Evolutionary conservation across 1,284 basidiomycete species (phyloP).

Genomic region (Ustilago bromivora): DNA sequence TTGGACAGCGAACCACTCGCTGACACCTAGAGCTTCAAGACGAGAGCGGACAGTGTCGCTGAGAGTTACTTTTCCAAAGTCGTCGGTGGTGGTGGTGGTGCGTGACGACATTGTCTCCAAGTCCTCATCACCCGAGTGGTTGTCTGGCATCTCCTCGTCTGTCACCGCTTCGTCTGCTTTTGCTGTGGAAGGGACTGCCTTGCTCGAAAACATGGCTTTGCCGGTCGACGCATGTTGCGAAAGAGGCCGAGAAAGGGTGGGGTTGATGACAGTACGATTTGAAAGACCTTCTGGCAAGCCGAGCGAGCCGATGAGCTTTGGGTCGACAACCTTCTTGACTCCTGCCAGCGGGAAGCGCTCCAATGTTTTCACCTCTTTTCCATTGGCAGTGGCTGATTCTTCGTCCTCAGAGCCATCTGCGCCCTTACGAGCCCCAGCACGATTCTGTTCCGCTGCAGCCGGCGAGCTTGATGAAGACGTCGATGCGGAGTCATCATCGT

Average conservation of each 20-base stretch:
- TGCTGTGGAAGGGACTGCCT: background rate
- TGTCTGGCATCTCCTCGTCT: constrained; percentile 24
- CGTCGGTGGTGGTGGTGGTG: constrained; percentile 21
- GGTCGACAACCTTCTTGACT: constrained; percentile 44
- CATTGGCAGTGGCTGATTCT: background rate
- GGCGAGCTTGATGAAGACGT: constrained; percentile 7
- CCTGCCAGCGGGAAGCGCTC: constrained; percentile 42
- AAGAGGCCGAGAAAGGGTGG: constrained; percentile 43
- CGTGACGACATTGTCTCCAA: constrained; percentile 15
- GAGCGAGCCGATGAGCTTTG: constrained; percentile 53
- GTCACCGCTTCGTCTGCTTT: constrained; percentile 5
- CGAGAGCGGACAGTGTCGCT: constrained; percentile 49
- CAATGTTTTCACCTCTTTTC: constrained; percentile 28
- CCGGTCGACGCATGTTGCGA: constrained; percentile 12
- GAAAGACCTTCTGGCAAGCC: constrained; percentile 60
- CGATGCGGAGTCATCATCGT: constrained; percentile 14
- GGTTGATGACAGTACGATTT: constrained; percentile 53
- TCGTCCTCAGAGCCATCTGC: background rate
- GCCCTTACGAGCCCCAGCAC: background rate
- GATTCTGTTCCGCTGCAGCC: background rate
- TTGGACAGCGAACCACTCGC: constrained; percentile 76
- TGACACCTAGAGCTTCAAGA: constrained; percentile 57
- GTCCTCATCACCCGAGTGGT: constrained; percentile 16
- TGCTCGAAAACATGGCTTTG: constrained; percentile 7
- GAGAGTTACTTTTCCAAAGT: constrained; percentile 39